These are phyloP conservation scores for Macrophomina tecta DNA, from an alignment of 2,329 filamentous ascomycete genomes.

Conservation along the genomic window DNA sequence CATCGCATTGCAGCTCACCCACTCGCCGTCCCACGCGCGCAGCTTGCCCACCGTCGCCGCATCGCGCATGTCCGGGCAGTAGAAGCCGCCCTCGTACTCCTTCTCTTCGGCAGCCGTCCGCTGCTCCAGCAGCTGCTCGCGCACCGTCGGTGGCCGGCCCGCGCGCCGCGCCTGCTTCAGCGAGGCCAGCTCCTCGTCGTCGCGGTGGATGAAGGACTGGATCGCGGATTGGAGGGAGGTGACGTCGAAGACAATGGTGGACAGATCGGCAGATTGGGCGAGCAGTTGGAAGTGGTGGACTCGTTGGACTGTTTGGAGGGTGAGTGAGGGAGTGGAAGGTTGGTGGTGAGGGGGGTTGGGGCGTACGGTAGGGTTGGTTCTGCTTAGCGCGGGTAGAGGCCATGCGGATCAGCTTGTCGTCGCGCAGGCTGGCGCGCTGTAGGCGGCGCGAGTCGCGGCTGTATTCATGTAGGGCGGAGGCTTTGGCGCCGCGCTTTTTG, in stretches of 20 bases:
- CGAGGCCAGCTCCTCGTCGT: slow-evolving; percentile 72
- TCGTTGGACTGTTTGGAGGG: slow-evolving; percentile 62
- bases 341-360: neutral
- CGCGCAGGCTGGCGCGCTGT: slow-evolving; percentile 77
- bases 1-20: slow-evolving; percentile 77
- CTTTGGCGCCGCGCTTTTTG: slow-evolving; percentile 77
- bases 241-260: slow-evolving; percentile 60
- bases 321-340: neutral
- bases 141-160: slow-evolving; percentile 77
- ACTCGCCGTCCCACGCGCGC: slow-evolving; percentile 79
- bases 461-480: slow-evolving; percentile 81
- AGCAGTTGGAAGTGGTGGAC: slow-evolving; percentile 74
- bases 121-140: slow-evolving; percentile 77
- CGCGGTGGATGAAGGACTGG: slow-evolving; percentile 59
- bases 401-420: slow-evolving; percentile 80
- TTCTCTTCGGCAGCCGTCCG: slow-evolving; percentile 73
- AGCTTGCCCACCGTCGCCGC: slow-evolving; percentile 69
- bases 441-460: slow-evolving; percentile 85
- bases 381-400: slow-evolving; percentile 72
- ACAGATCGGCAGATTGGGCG: slow-evolving; percentile 47
- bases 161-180: slow-evolving; percentile 74
- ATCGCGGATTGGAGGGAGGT: slow-evolving; percentile 62
- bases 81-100: slow-evolving; percentile 84
- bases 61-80: slow-evolving; percentile 79
- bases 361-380: slow-evolving; percentile 74